Conservation (phyloP, 2,329 filamentous ascomycete genomes). For the Penicillium frequentans region DNA sequence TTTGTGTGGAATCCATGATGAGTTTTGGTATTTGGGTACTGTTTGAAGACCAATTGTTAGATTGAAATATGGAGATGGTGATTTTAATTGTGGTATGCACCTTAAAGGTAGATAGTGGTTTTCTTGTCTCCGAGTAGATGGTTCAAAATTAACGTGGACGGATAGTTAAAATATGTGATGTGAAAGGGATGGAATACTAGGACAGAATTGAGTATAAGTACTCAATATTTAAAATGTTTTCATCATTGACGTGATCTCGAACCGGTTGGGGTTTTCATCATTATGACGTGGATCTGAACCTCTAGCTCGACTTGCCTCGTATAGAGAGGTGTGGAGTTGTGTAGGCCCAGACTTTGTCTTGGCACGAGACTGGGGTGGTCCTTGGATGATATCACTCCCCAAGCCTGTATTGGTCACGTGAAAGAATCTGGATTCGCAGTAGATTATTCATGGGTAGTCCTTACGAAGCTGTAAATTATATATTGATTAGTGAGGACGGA, state of each 20-base stretch:
- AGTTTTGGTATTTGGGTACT: background rate
- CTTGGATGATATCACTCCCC: background rate
- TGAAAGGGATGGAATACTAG: background rate
- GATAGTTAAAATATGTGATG: too few relatives aligned
- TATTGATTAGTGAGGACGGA: too few relatives aligned
- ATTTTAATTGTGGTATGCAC: too few relatives aligned
- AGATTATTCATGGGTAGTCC: too few relatives aligned
- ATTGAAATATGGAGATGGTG: too few relatives aligned
- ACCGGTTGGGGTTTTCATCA: constrained; percentile 26
- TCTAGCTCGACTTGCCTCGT: background rate
- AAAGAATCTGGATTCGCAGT: background rate
- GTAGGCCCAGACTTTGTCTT: background rate
- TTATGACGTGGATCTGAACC: constrained; percentile 27
- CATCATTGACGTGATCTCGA: constrained; percentile 18
- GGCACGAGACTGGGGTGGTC: background rate
- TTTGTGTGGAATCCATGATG: constrained; percentile 50
- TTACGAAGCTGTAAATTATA: too few relatives aligned
- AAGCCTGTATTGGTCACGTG: background rate
- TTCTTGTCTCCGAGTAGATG: too few relatives aligned
- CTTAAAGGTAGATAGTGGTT: too few relatives aligned
- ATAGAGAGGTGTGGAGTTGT: background rate
- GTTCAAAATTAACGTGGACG: too few relatives aligned
- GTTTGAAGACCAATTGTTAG: too few relatives aligned
- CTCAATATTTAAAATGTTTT: background rate
- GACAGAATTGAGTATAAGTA: background rate